Conservation (phyloP, 768 basidiomycete genomes). For the Pisolithus tinctorius region DNA sequence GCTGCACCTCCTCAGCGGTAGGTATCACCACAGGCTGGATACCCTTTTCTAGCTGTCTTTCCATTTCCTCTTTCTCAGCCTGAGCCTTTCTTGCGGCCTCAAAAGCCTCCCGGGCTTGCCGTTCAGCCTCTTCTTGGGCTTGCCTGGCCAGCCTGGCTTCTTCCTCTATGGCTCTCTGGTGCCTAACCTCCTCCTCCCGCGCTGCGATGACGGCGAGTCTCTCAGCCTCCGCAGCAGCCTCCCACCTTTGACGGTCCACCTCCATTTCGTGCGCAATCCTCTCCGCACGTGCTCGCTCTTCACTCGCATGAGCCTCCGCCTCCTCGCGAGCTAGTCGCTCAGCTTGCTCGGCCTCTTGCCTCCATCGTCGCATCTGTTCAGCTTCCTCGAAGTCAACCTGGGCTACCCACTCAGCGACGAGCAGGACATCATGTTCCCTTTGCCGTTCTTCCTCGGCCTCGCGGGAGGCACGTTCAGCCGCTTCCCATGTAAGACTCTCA, state of each 20-base stretch:
- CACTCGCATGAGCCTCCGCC: slow-evolving; percentile 20
- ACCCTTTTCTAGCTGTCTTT: slow-evolving; percentile 6
- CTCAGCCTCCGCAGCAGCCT: slow-evolving; percentile 19
- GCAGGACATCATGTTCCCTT: slow-evolving; percentile 11
- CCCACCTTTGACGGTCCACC: slow-evolving; percentile 12
- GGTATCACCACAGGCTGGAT: slow-evolving; percentile 11
- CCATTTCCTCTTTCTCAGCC: slow-evolving; percentile 13
- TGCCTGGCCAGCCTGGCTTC: slow-evolving; percentile 8
- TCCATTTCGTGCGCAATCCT: slow-evolving; percentile 12
- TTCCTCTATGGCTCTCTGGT: slow-evolving; percentile 15
- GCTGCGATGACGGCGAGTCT: slow-evolving; percentile 17
- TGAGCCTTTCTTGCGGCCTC: slow-evolving; percentile 10
- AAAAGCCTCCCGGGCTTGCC: not conserved
- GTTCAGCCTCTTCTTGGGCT: not conserved
- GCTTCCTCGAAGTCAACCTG: slow-evolving; percentile 17
- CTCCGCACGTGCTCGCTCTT: slow-evolving; percentile 17
- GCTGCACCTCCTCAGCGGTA: slow-evolving; percentile 7
- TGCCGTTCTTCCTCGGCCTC: slow-evolving; percentile 14
- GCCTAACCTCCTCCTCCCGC: slow-evolving; percentile 18
- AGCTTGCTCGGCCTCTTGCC: slow-evolving; percentile 17
- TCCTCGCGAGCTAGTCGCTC: slow-evolving; percentile 16
- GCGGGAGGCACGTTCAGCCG: slow-evolving; percentile 16
- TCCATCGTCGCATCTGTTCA: slow-evolving; percentile 15
- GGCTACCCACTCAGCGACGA: slow-evolving; percentile 18
- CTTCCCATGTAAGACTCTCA: slow-evolving; percentile 16